Evolutionary conservation across 2,329 filamentous ascomycete genomes (phyloP).

Genomic region (Plenodomus tracheiphilus): DNA sequence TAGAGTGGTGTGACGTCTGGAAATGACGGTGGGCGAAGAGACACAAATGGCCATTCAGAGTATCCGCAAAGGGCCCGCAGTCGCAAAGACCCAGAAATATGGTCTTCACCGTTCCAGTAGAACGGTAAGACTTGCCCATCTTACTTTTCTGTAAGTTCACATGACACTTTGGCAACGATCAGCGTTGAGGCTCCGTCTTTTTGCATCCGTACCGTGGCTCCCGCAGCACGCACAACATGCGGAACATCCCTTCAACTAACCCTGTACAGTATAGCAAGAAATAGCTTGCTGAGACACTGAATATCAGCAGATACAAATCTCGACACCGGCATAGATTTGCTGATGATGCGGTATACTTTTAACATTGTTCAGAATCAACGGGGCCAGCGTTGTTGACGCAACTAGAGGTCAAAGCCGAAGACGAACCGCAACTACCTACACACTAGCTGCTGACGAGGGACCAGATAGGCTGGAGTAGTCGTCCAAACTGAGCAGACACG

Average conservation of each 20-base stretch:
- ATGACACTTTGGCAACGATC: conserved; percentile 17
- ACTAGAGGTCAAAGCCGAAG: conserved; percentile 1
- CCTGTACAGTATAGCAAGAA: conserved; percentile 13
- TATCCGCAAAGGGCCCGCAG: conserved; percentile 7
- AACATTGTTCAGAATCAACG: conserved; percentile 14
- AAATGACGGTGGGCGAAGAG: neutral
- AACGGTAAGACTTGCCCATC: conserved; percentile 9
- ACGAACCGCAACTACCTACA: conserved; percentile 15
- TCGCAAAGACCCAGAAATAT: conserved; percentile 12
- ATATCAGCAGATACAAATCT: conserved; percentile 8
- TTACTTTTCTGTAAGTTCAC: conserved; percentile 21
- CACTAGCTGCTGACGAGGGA: conserved; percentile 11
- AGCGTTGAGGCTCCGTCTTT: conserved; percentile 14
- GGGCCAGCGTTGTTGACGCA: conserved; percentile 9
- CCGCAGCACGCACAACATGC: conserved; percentile 35
- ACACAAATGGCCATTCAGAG: neutral
- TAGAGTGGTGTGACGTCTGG: conserved; percentile 26
- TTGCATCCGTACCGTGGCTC: conserved; percentile 23
- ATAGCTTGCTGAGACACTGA: conserved; percentile 10
- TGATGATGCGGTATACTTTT: conserved; percentile 12
- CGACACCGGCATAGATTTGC: conserved; percentile 4
- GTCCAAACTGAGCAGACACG: conserved; percentile 5
- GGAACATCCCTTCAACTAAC: conserved; percentile 13
- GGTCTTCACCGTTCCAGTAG: conserved; percentile 1
- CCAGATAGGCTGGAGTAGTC: conserved; percentile 13